A percentile compares a stretch with the other conserved stretches of the same genome.
Evolutionary conservation across 176 grass and related monocot species (phyloP).

Genomic region (Lolium multiflorum): DNA sequence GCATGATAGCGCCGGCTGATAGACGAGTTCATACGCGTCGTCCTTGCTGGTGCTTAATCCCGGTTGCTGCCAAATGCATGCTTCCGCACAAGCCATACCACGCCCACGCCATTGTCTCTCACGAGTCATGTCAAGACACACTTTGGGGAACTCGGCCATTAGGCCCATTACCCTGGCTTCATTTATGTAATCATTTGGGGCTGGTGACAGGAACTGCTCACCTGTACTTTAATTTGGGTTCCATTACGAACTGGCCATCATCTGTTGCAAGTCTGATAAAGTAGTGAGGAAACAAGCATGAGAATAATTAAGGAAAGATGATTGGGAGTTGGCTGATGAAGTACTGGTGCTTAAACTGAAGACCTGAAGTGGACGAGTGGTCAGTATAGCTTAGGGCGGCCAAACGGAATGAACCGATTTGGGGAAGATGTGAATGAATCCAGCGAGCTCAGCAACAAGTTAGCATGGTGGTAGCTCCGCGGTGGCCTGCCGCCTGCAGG

Average conservation of each 20-base stretch:
- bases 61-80: conserved; percentile 33
- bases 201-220: conserved; percentile 25
- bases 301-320: not conserved
- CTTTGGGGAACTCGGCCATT: not conserved
- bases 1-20: not conserved
- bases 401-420: no score
- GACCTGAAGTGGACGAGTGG: not conserved
- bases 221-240: not conserved
- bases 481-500: not conserved
- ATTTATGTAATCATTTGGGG: not conserved
- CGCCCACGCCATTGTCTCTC: not conserved
- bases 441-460: not conserved
- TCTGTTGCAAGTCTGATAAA: not conserved
- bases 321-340: not conserved
- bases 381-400: no score
- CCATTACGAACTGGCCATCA: not conserved
- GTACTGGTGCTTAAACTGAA: not conserved
- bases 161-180: not conserved
- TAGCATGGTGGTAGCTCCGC: not conserved
- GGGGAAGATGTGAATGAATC: not conserved
- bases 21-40: no score
- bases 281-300: not conserved
- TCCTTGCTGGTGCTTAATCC: not conserved
- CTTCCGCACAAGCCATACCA: not conserved
- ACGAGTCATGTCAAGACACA: not conserved